Conservation (phyloP, 495 filamentous ascomycete species). For the Neohortaea acidophila region DNA sequence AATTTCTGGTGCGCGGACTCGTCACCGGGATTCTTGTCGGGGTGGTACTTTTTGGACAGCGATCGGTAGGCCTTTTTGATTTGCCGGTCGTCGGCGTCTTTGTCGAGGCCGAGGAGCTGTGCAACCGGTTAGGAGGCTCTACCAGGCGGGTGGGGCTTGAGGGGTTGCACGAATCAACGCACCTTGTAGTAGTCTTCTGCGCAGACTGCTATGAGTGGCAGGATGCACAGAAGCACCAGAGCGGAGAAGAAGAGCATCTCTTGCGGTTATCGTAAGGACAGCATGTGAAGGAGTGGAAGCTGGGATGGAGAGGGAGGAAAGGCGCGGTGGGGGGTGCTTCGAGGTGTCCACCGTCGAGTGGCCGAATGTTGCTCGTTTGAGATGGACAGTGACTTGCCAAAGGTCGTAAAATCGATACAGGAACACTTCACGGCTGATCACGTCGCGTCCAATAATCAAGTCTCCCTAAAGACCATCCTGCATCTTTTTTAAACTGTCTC, state of each 20-base stretch:
- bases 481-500: no score
- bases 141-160: background rate
- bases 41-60: slow-evolving; percentile 90
- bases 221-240: slow-evolving; percentile 28
- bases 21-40: slow-evolving; percentile 93
- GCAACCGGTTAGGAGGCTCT: background rate
- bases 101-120: slow-evolving; percentile 64
- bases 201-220: slow-evolving; percentile 37
- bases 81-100: slow-evolving; percentile 68
- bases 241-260: slow-evolving; percentile 13
- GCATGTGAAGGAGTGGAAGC: background rate
- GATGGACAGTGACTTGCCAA: no score
- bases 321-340: no score
- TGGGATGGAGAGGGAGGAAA: no score
- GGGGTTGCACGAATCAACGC: slow-evolving; percentile 8
- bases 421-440: no score
- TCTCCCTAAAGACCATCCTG: no score
- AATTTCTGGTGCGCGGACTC: slow-evolving; percentile 76
- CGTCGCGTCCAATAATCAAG: no score
- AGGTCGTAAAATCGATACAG: no score
- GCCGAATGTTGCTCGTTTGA: no score
- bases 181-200: slow-evolving; percentile 89
- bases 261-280: slow-evolving; percentile 1
- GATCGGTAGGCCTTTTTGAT: slow-evolving; percentile 93
- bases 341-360: no score